Evolutionary conservation across 768 basidiomycete species (phyloP), one percentile per base, ranked within the genome.

Genomic region (Suillus sp.): DNA sequence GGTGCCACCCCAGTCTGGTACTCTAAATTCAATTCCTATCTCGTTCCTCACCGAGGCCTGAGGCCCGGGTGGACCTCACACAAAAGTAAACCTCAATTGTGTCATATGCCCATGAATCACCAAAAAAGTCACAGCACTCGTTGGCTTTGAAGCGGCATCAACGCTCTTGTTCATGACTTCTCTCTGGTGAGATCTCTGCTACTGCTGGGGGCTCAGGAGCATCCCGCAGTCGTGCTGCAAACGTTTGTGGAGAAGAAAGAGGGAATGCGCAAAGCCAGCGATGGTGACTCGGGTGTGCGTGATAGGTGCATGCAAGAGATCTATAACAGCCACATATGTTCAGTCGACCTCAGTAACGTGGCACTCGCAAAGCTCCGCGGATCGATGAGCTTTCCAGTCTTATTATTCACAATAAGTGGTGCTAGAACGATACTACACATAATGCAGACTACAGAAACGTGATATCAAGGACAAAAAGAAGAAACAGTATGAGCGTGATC

Each of bases 31-130:
- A 1, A 53, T 68, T 68, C 20, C 1, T 2, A 30, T 8, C 54
- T 50, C 16, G 42, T 13, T 53, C 25, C 38, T n/a, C n/a, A n/a
- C n/a, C n/a, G n/a, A n/a, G n/a, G n/a, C n/a, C n/a, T n/a, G n/a
- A n/a, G n/a, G n/a, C n/a, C n/a, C n/a, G n/a, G n/a, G n/a, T n/a
- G n/a, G 96, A 98, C 74, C 91, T 96, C 85, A 86, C n/a, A n/a
- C n/a, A 93, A 38, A 96, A 98, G 95, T 99, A 65, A 96, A 98
- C 74, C 70, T 98, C 64, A 80, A 84, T n/a, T n/a, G n/a, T 20
- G 95, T 99, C 68, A 92, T 99, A 72, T 83, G 92, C 64, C 93
- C 95, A 3, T 99, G 97, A 96, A 89, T 98, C 65, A 91, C 93
- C 16, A 94, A 94, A 82, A 92, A 93, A 76, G 90, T 97, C 63